These are phyloP conservation scores for Xylaria cubensis DNA, from an alignment of 495 filamentous ascomycete genomes.

Conservation along the genomic window DNA sequence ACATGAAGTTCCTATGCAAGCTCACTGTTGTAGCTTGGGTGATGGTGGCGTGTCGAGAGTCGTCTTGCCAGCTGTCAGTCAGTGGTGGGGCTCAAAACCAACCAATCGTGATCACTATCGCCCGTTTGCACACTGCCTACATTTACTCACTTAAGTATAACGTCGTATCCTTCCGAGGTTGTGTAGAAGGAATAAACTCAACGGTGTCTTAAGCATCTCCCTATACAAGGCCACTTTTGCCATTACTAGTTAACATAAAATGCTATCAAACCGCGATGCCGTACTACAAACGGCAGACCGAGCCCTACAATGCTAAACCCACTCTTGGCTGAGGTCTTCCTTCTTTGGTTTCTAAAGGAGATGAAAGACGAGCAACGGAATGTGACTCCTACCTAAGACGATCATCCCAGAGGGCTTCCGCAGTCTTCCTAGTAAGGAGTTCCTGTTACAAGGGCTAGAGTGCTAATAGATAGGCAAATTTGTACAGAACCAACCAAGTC, in stretches of 20 bases:
- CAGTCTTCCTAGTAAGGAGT: background rate
- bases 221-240: background rate
- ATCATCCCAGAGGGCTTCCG: background rate
- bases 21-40: background rate
- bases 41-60: background rate
- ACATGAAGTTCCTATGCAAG: background rate
- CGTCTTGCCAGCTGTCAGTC: constrained; percentile 1
- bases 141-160: too few relatives aligned
- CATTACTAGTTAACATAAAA: background rate
- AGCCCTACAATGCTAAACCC: background rate
- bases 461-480: too few relatives aligned
- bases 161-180: too few relatives aligned
- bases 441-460: too few relatives aligned
- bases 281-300: constrained; percentile 18
- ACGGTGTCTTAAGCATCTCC: too few relatives aligned
- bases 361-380: too few relatives aligned
- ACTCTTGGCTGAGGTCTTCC: background rate
- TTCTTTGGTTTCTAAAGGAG: constrained; percentile 10
- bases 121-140: too few relatives aligned
- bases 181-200: too few relatives aligned
- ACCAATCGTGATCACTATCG: background rate
- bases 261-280: background rate
- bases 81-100: background rate
- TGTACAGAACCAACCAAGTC: too few relatives aligned
- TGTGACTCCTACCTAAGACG: too few relatives aligned